Evolutionary conservation across 2,329 filamentous ascomycete species (phyloP).

Genomic region (Verticillium tricorpus): DNA sequence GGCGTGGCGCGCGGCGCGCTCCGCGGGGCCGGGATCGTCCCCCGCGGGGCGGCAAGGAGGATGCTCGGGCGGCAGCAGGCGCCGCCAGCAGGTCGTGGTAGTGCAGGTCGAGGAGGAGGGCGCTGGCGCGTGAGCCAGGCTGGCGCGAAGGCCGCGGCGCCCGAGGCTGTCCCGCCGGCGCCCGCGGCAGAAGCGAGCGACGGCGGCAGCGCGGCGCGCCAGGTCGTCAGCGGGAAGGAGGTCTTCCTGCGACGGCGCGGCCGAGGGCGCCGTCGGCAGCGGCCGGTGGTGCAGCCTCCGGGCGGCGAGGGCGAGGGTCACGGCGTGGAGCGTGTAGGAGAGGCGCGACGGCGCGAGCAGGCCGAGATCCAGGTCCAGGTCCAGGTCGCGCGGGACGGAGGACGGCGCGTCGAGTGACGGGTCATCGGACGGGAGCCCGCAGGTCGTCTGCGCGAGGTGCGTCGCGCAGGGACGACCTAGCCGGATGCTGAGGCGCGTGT

Average conservation of each 20-base stretch:
- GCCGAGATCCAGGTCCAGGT: not conserved
- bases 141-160: conserved; percentile 23
- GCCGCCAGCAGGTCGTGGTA: conserved; percentile 30
- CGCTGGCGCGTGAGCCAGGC: conserved; percentile 37
- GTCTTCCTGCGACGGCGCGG: not conserved
- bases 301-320: not conserved
- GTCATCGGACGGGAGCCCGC: conserved; percentile 2
- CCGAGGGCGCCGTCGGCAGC: not conserved
- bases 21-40: not conserved
- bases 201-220: not conserved
- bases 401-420: not conserved
- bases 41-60: not conserved
- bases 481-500: conserved; percentile 41
- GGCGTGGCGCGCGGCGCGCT: not conserved
- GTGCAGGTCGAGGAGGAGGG: conserved; percentile 33
- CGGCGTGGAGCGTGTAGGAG: not conserved
- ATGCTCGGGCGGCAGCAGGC: not conserved
- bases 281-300: not conserved
- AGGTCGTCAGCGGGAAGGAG: not conserved
- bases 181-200: not conserved
- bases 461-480: conserved; percentile 37
- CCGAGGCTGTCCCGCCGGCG: not conserved
- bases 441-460: not conserved
- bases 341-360: not conserved
- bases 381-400: not conserved